A percentile compares a stretch with the other conserved stretches of the same genome.
Evolutionary conservation across 2,329 filamentous ascomycete genomes (phyloP).

Genomic region (Ophiostoma perfectum): DNA sequence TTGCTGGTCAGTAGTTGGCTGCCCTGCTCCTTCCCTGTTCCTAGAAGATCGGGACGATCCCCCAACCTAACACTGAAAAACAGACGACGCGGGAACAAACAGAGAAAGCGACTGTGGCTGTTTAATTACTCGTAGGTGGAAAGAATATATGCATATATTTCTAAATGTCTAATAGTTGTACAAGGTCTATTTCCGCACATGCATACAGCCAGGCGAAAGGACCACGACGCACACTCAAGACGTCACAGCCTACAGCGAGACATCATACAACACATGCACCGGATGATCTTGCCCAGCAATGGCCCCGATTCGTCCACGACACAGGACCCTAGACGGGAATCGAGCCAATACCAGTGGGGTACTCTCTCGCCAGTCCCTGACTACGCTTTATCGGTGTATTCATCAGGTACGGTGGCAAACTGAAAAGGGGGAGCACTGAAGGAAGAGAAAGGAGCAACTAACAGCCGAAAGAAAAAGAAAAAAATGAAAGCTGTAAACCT

Average conservation of each 20-base stretch:
- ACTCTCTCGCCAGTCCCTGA: conserved; percentile 1
- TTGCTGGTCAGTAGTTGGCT: not conserved
- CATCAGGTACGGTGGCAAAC: conserved; percentile 9
- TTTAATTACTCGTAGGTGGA: not conserved
- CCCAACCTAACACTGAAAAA: not conserved
- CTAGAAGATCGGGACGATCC: not conserved
- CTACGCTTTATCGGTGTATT: conserved; percentile 1
- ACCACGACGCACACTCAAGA: not conserved
- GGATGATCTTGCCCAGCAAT: not conserved
- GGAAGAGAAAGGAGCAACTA: not conserved
- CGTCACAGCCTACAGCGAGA: not conserved
- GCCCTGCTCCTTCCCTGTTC: not conserved
- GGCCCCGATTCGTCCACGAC: not conserved
- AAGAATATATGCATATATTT: not conserved
- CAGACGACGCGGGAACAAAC: not conserved
- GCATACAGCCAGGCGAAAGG: not conserved
- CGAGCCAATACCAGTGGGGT: not conserved
- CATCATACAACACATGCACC: not conserved
- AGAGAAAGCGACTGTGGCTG: not conserved
- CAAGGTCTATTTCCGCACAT: not conserved
- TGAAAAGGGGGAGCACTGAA: not conserved
- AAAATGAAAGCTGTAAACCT: not conserved
- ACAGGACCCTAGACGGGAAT: not conserved
- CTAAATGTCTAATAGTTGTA: not conserved
- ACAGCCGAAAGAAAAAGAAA: not conserved